phyloP scores from a whole-genome alignment of 352 stramenopile species.

The Plasmopara halstedii region DNA sequence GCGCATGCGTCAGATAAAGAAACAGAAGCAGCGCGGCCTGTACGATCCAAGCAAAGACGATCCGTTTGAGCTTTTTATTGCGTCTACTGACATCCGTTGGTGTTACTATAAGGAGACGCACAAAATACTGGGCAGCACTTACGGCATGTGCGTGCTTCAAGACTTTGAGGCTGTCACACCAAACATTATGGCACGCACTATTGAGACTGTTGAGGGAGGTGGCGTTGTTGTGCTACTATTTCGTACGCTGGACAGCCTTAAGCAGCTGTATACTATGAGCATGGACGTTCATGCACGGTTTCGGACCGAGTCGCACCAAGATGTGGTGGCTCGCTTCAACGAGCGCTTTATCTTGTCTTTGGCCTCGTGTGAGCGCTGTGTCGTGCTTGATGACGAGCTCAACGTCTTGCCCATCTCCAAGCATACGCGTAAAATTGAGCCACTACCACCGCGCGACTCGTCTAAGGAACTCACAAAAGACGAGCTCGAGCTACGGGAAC shows the following conservation, averaged over 20 bases:
- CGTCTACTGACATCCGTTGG: constrained; percentile 97
- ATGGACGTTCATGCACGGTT: constrained; percentile 94
- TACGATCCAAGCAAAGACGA: constrained; percentile 91
- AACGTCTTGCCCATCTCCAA: constrained; percentile 97
- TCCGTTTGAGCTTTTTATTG: constrained; percentile 99
- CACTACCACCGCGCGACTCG: constrained; percentile 52
- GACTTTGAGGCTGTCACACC: constrained; percentile 99
- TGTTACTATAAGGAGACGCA: constrained; percentile 99
- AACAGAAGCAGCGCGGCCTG: constrained; percentile 88
- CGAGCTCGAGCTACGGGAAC: constrained; percentile 85
- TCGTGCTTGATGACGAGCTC: constrained; percentile 99
- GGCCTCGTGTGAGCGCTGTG: constrained; percentile 89
- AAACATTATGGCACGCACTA: constrained; percentile 98
- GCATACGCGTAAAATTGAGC: constrained; percentile 86
- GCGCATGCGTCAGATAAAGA: constrained; percentile 93
- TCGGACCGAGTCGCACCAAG: constrained; percentile 88
- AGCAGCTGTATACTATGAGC: constrained; percentile 98
- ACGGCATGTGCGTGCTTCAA: constrained; percentile 97
- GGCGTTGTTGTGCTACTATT: constrained; percentile 97
- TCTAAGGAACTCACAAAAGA: constrained; percentile 62
- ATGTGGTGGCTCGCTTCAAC: constrained; percentile 98
- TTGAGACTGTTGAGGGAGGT: constrained; percentile 98
- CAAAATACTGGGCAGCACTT: constrained; percentile 97
- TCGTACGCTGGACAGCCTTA: constrained; percentile 96
- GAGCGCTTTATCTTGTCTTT: constrained; percentile 99